Base-by-base conservation (phyloP, 2,329 filamentous ascomycete species). In the Cordyceps javanica region DNA sequence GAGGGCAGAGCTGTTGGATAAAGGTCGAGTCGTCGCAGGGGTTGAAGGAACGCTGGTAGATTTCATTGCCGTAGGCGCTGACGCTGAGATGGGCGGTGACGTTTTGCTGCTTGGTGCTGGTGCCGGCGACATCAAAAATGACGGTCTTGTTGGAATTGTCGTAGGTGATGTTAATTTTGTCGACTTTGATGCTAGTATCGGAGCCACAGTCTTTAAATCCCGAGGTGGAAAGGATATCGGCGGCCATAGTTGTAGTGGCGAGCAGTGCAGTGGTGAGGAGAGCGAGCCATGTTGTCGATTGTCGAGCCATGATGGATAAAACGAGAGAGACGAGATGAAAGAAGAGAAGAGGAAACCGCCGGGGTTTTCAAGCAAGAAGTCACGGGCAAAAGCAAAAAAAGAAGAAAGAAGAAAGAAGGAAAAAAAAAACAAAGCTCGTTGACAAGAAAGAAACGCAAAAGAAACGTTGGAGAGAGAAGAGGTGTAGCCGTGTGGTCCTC, bases 21-120 rank as follows among this genome's bases (percentile, higher is more conserved):
- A 82, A 86, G 19, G 85, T 91, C 38, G 68, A 73, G 2, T 74
- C 64, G 19, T 86, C 81, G 72, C 94, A 99, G 36, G 94, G 94
- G 67, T 97, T 85, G 73, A 97, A 96, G 4, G 75, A 76, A 60
- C 90, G 89, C 39, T 81, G 78, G 73, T 95, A 97, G 25, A 97
- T 83, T 60, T 88, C 73, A 59, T 83, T 83, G 60, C 94, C 94
- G 68, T 97, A 97, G 9, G 93, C 93, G 26, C 81, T 88, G 39
- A 97, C 89, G 23, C 83, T 80, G 59, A 97, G 77, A 3, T 75
- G 76, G 14, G 91, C 92, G 57, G 82, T 89, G 60, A 97, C 90
- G 63, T 96, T 92, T 70, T 94, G 90, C 63, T 81, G 72, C 69
- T 82, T 82, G 55, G 74, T 73, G 69, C 89, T 97, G 60, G 82